A percentile compares a stretch with the other conserved stretches of the same genome.
Conservation (phyloP, 2,329 filamentous ascomycete species). For the Lithohypha guttulata region DNA sequence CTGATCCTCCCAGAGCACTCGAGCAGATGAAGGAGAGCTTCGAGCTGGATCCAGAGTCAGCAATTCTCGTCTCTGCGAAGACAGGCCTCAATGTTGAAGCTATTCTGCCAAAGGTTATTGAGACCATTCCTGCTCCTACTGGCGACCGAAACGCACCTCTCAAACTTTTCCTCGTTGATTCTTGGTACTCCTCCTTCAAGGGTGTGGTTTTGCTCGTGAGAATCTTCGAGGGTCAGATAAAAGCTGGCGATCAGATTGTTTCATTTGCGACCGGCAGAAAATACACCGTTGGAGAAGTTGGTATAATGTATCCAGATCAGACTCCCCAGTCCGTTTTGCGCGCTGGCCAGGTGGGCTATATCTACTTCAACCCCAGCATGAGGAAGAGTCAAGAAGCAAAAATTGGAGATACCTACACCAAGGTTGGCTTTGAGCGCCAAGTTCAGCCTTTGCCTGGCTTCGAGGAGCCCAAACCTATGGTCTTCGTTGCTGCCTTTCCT, state of each 20-base stretch:
- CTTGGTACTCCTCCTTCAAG: constrained; percentile 95
- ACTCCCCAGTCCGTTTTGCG: constrained; percentile 69
- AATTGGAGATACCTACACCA: constrained; percentile 90
- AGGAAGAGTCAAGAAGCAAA: constrained; percentile 92
- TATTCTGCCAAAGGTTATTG: constrained; percentile 76
- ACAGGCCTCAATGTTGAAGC: constrained; percentile 77
- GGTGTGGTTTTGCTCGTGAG: constrained; percentile 86
- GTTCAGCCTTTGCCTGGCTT: constrained; percentile 84
- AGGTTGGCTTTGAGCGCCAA: constrained; percentile 59
- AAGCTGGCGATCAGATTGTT: constrained; percentile 71
- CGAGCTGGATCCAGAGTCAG: constrained; percentile 69
- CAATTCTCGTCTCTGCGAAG: constrained; percentile 78
- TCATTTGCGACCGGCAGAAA: constrained; percentile 81
- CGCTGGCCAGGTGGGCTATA: constrained; percentile 90
- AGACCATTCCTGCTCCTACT: constrained; percentile 68
- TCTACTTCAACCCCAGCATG: constrained; percentile 98
- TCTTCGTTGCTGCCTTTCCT: constrained; percentile 94
- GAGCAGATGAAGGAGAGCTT: constrained; percentile 79
- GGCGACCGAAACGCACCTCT: constrained; percentile 65
- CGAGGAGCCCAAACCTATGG: constrained; percentile 96
- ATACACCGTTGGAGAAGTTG: constrained; percentile 91
- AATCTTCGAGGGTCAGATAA: constrained; percentile 77
- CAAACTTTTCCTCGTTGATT: constrained; percentile 82
- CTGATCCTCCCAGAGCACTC: constrained; percentile 75
- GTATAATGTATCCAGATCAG: constrained; percentile 87